Conservation (phyloP, 495 filamentous ascomycete species). For the Pyrenula aspistea region DNA sequence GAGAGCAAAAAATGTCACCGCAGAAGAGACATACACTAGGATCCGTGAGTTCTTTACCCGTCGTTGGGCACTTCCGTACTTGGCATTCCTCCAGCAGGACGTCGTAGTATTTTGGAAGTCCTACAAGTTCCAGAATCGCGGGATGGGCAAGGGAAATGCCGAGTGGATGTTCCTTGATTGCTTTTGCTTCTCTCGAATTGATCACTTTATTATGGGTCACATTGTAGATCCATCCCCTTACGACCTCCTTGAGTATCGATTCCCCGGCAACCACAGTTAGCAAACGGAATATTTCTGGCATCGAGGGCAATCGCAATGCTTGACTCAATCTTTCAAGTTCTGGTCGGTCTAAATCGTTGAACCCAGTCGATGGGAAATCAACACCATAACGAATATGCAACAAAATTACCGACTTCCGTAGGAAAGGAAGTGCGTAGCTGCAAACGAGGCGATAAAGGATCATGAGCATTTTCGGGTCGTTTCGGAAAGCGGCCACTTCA, state of each 20-base stretch:
- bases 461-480: slow-evolving; percentile 4
- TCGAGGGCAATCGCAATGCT: slow-evolving; percentile 42
- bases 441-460: slow-evolving; percentile 43
- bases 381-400: slow-evolving; percentile 81
- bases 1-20: slow-evolving; percentile 88
- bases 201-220: slow-evolving; percentile 5
- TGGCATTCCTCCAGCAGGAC: slow-evolving; percentile 88
- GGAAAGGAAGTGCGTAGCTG: slow-evolving; percentile 78
- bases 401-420: slow-evolving; percentile 75
- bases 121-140: slow-evolving; percentile 85
- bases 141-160: slow-evolving; percentile 57
- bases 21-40: slow-evolving; percentile 90
- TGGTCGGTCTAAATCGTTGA: slow-evolving; percentile 48
- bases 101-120: slow-evolving; percentile 83
- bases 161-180: neutral
- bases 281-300: neutral
- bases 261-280: neutral
- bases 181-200: slow-evolving; percentile 10
- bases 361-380: slow-evolving; percentile 67
- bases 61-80: slow-evolving; percentile 71
- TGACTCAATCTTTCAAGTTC: slow-evolving; percentile 77
- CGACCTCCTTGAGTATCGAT: slow-evolving; percentile 19
- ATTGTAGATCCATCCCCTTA: slow-evolving; percentile 72
- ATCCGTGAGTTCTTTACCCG: slow-evolving; percentile 80
- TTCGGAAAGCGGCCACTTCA: neutral